These are phyloP conservation scores for Cryphonectria parasitica DNA, from an alignment of 2,329 filamentous ascomycete species.

Conservation along the genomic window DNA sequence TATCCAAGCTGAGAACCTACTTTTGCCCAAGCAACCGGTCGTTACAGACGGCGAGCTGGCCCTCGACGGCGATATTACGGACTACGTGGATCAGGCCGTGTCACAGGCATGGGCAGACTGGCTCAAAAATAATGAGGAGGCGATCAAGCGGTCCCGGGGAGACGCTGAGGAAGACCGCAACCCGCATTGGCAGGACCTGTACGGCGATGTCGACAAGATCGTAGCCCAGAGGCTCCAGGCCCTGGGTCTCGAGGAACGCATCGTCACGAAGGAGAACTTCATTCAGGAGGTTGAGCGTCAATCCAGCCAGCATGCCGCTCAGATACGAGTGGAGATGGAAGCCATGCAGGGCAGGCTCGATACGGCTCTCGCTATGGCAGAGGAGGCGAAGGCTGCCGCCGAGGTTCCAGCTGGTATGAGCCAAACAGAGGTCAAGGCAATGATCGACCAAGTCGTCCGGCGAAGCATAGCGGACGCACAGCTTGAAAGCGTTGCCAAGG, in stretches of 20 bases:
- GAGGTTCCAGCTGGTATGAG: constrained; percentile 39
- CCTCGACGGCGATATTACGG: constrained; percentile 12
- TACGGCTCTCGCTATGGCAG: constrained; percentile 34
- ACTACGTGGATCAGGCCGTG: constrained; percentile 36
- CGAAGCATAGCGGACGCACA: constrained; percentile 50
- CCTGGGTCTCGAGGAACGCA: constrained; percentile 35
- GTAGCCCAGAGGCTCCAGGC: constrained; percentile 34
- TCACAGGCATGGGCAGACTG: constrained; percentile 55
- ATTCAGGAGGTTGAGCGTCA: constrained; percentile 47
- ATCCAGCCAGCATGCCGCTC: constrained; percentile 42
- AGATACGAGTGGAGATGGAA: constrained; percentile 47
- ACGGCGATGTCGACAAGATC: constrained; percentile 42
- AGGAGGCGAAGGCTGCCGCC: constrained; percentile 38
- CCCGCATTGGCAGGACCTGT: constrained; percentile 18
- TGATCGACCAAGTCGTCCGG: constrained; percentile 48
- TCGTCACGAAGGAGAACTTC: constrained; percentile 56
- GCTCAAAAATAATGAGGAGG: constrained; percentile 53
- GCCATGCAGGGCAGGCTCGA: constrained; percentile 39
- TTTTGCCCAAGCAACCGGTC: constrained; percentile 26
- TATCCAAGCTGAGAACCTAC: constrained; percentile 41
- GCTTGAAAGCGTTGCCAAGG: constrained; percentile 51
- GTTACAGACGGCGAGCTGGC: background rate
- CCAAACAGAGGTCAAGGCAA: constrained; percentile 44
- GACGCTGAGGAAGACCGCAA: constrained; percentile 7
- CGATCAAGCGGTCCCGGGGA: constrained; percentile 16